Evolutionary conservation across 106 monocot genomes (phyloP), one percentile per base, ranked within the genome.

Genomic region (Vanilla planifolia): DNA sequence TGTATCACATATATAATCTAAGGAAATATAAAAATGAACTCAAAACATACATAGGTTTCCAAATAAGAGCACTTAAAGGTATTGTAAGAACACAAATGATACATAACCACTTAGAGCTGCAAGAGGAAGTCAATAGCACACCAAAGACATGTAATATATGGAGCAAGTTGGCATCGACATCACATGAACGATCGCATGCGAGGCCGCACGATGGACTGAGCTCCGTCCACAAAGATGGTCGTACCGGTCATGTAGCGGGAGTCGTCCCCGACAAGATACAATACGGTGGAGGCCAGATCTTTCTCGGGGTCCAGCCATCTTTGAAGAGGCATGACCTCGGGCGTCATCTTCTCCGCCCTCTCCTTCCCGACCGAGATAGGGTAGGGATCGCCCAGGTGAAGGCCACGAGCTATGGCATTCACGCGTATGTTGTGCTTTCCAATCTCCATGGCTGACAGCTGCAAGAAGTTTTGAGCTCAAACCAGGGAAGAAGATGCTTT

Each of bases 261-360:
- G 2, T 88, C 96, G 27, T 98, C 91, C 1, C 84, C 68, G 5
- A 98, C 67, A 24, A 91, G 46, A 77, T 98, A 88, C 7, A 91
- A 69, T 16, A 98, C 91, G 3, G 91, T 91, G 22, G 91, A 91
- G 1, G 87, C 84, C 28, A 98, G 47, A 35, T 98, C 96, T 20
- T 92, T 98, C 67, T 88, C 75, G 0, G 91, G 91, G 37, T 98
- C 87, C 15, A 98, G 91, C 96, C 96, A 98, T 59, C 91, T 76
- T 57, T 16, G 48, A 5, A 57, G 57, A 0, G 96, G 96, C 96
- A 92, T 98, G 61, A 77, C 79, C 0, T 71, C 66, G 2, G 45
- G 33, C 0, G 91, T 88, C 1, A 51, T 51, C 35, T 77, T 87
- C 66, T 84, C 73, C 0, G 91, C 87, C 59, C 65, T 84, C 40